Base-by-base conservation (phyloP, 768 basidiomycete species). In the Mycena indigotica region DNA sequence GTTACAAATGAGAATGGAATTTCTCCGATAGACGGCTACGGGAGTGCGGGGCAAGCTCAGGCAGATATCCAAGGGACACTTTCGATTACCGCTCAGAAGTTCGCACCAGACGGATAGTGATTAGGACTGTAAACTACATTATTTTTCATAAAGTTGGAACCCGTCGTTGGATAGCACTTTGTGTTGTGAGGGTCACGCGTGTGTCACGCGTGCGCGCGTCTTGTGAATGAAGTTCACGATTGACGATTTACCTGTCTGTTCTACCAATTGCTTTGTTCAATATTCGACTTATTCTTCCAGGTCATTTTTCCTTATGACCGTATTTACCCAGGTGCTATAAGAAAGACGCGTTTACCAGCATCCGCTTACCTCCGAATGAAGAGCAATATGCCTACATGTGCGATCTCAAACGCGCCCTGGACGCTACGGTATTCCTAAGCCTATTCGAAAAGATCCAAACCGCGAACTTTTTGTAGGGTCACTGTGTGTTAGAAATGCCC, bases 301-400 rank as follows among this genome's bases (percentile, higher is more conserved):
- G 87, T 95, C 65, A 80, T 94, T 69, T 94, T 95, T 72, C 93
- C 92, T 73, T 94, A 94, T 70, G 91, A 94, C 79, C 86, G 92
- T 69, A 93, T 98, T 68, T 98, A 97, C 73, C 95, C 95, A 70
- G 95, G 95, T 91, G 62, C 60, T 32, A 29, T 50, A 38, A 41
- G 50, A 49, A 65, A 29, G 66, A 52, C 35, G 32, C 26, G n/a
- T n/a, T n/a, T 26, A 24, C 5, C 19, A 26, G 39, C 29, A 49
- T 38, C 48, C 26, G 50, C 28, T 56, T 69, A 24, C 69, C 50
- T 16, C 26, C 41, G 38, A n/a, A n/a, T n/a, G 29, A 67, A 94
- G 97, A 98, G 69, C 97, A 98, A 86, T 98, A 95, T 86, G 87
- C 92, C 38, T 99, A 99, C 70, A 98, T 99, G 95, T 94, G 93